Conservation (phyloP, 1,284 basidiomycete genomes). For the Apiotrichum sp. region DNA sequence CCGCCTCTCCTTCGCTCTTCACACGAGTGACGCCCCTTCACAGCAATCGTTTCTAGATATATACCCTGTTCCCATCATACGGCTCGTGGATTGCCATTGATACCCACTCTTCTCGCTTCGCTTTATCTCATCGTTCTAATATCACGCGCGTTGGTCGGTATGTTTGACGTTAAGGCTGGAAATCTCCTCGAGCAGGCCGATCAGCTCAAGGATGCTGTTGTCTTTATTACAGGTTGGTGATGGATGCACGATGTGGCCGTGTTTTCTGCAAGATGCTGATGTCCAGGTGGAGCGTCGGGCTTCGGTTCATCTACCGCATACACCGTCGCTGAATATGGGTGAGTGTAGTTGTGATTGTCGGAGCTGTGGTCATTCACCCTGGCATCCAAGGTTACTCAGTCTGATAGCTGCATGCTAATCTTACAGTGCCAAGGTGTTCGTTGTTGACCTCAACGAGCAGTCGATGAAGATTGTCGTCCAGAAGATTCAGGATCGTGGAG, state of each 20-base stretch:
- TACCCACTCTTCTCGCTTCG: not conserved
- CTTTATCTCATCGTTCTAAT: not conserved
- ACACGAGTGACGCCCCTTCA: no score
- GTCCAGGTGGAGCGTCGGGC: slow-evolving; percentile 19
- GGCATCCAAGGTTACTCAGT: no score
- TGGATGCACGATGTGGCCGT: no score
- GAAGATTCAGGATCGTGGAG: slow-evolving; percentile 1
- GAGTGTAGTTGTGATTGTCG: not conserved
- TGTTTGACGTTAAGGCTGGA: slow-evolving; percentile 59
- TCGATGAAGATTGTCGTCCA: not conserved
- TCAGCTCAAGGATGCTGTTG: slow-evolving; percentile 10
- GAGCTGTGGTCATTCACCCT: no score
- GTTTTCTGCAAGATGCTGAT: not conserved
- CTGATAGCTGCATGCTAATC: not conserved
- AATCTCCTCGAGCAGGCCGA: slow-evolving; percentile 54
- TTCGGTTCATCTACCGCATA: slow-evolving; percentile 16
- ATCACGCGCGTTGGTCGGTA: not conserved
- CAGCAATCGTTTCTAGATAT: no score
- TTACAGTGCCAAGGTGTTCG: slow-evolving; percentile 12
- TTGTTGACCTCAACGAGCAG: slow-evolving; percentile 19
- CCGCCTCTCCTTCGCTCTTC: no score
- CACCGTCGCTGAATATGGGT: slow-evolving; percentile 14
- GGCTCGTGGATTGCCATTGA: no score
- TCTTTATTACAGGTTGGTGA: slow-evolving; percentile 22
- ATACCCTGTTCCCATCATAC: no score